Percentiles rank a stretch among this genome's conserved stretches.
Conservation (phyloP, 1,284 basidiomycete species). For the Ustilago shanxiensis region DNA sequence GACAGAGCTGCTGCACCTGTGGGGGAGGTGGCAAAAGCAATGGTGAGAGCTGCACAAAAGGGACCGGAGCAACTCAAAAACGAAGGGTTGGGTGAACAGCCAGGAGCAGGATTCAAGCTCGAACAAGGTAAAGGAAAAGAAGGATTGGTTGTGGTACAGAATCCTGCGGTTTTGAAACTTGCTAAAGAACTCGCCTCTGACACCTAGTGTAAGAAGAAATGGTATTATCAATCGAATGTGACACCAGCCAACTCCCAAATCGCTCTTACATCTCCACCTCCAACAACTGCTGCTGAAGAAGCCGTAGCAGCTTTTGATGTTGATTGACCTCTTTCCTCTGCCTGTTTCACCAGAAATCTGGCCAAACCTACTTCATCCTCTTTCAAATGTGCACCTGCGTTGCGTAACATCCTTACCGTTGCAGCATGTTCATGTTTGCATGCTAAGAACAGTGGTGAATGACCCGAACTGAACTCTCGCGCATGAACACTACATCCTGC, state of each 20-base stretch:
- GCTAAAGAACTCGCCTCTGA: slow-evolving; percentile 15
- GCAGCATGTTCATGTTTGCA: slow-evolving; percentile 53
- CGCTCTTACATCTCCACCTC: slow-evolving; percentile 5
- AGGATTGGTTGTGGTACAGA: slow-evolving; percentile 6
- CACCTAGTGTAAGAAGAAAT: too few relatives aligned
- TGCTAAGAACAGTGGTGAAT: slow-evolving; percentile 76
- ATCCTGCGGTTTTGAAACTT: slow-evolving; percentile 18
- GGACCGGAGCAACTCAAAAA: slow-evolving; percentile 24
- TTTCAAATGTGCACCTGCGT: slow-evolving; percentile 67
- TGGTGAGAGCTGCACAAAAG: slow-evolving; percentile 33
- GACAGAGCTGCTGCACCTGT: slow-evolving; percentile 23
- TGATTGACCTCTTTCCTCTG: background rate
- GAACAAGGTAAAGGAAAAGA: slow-evolving; percentile 8
- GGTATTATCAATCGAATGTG: slow-evolving; percentile 7
- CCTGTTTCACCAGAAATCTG: slow-evolving; percentile 15
- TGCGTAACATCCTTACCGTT: slow-evolving; percentile 54
- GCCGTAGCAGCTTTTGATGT: background rate
- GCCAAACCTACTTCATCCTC: slow-evolving; percentile 58
- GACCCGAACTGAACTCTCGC: slow-evolving; percentile 78
- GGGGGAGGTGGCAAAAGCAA: slow-evolving; percentile 35
- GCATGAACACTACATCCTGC: slow-evolving; percentile 88
- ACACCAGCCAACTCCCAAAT: slow-evolving; percentile 38
- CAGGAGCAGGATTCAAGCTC: slow-evolving; percentile 21
- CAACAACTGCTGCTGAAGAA: background rate
- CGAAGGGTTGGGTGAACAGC: background rate